Evolutionary conservation across 495 filamentous ascomycete genomes (phyloP).

Genomic region (Penicillium canescens): DNA sequence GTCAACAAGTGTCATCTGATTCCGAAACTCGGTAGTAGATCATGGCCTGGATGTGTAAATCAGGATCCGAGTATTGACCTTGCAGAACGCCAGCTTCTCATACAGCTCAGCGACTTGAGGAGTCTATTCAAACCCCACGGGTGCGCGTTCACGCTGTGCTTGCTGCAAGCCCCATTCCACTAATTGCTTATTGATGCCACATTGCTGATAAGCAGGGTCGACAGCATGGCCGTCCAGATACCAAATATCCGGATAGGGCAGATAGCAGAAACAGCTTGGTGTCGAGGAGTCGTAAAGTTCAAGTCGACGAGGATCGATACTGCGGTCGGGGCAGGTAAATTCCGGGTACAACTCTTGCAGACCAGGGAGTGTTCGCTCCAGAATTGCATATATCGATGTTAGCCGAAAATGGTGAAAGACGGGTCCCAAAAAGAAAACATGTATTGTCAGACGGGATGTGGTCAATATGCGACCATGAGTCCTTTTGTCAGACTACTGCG

Average conservation of each 20-base stretch:
- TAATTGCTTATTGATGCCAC: conserved; percentile 28
- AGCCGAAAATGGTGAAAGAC: too few species aligned
- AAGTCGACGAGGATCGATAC: conserved; percentile 7
- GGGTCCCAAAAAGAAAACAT: not conserved
- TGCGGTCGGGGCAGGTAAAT: conserved; percentile 14
- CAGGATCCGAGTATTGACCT: conserved; percentile 1
- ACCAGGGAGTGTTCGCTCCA: conserved; percentile 5
- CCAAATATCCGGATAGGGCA: conserved; percentile 3
- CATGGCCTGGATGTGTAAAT: conserved; percentile 7
- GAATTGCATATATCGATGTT: not conserved
- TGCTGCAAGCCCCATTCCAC: conserved; percentile 27
- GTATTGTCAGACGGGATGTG: not conserved
- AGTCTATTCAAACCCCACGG: conserved; percentile 9
- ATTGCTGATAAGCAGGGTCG: conserved; percentile 21
- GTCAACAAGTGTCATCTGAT: not conserved
- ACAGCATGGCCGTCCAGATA: conserved; percentile 25
- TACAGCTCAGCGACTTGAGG: conserved; percentile 5
- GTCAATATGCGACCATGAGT: conserved; percentile 6
- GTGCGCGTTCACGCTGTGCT: conserved; percentile 7
- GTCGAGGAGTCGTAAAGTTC: not conserved
- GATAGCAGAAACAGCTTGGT: conserved; percentile 11
- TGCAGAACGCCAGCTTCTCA: conserved; percentile 6
- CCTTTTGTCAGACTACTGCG: conserved; percentile 3
- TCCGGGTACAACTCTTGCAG: conserved; percentile 1
- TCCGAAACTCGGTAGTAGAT: not conserved